phyloP scores from a whole-genome alignment of 306 rosid species.

The Fagus crenata region DNA sequence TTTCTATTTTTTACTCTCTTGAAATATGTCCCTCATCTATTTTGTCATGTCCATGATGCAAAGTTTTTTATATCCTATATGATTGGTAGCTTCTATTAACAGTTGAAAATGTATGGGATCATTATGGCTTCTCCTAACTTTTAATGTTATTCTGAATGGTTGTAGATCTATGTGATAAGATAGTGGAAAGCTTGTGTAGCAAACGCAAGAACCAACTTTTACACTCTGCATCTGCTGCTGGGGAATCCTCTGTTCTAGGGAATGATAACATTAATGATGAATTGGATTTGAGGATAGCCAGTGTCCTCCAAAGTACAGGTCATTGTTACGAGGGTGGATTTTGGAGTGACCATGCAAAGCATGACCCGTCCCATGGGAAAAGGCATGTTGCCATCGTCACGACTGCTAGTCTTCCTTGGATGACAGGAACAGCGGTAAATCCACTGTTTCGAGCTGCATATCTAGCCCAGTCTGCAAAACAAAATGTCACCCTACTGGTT shows the following conservation, averaged over 20 bases:
- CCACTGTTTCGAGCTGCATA: slow-evolving; percentile 97
- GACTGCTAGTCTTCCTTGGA: slow-evolving; percentile 99
- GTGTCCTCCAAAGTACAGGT: slow-evolving; percentile 94
- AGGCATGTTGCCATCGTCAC: slow-evolving; percentile 94
- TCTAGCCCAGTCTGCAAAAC: slow-evolving; percentile 74
- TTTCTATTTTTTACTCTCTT: not conserved
- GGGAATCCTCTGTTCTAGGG: slow-evolving; percentile 65
- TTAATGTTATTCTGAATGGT: slow-evolving; percentile 29
- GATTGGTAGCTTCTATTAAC: not conserved
- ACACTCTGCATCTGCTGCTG: slow-evolving; percentile 55
- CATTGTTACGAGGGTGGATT: slow-evolving; percentile 86
- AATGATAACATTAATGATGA: slow-evolving; percentile 73
- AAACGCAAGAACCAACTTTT: slow-evolving; percentile 70
- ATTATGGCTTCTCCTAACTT: slow-evolving; percentile 14
- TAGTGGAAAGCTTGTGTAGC: slow-evolving; percentile 85
- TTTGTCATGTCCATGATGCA: not conserved
- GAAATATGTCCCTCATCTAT: not conserved
- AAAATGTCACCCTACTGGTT: slow-evolving; percentile 82
- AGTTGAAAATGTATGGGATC: not conserved
- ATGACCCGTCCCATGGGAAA: slow-evolving; percentile 50
- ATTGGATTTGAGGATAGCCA: slow-evolving; percentile 81
- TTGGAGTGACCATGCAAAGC: slow-evolving; percentile 76
- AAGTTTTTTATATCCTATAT: not conserved
- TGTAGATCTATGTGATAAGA: slow-evolving; percentile 89
- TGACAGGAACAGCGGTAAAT: slow-evolving; percentile 98